Conservation (phyloP, 1,139 yeast genomes). For the Lodderomyces elongisporus region DNA sequence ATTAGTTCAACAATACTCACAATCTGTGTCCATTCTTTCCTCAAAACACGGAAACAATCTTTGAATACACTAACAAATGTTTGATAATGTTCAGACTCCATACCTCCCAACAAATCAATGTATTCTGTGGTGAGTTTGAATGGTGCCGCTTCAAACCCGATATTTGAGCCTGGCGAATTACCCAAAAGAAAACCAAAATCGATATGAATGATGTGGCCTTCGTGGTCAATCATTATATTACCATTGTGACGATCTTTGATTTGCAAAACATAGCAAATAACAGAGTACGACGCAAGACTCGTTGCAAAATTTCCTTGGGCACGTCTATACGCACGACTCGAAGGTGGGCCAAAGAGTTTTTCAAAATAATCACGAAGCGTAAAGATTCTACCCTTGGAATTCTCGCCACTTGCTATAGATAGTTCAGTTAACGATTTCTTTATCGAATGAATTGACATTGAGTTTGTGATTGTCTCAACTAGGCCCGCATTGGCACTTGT, state of each 20-base stretch:
- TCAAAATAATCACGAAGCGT: slow-evolving; percentile 85
- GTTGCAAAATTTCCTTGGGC: slow-evolving; percentile 79
- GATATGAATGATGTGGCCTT: slow-evolving; percentile 92
- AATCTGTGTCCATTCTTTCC: slow-evolving; percentile 65
- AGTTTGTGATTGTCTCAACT: slow-evolving; percentile 94
- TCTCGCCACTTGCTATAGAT: slow-evolving; percentile 66
- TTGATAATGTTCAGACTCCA: slow-evolving; percentile 51
- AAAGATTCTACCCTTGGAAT: slow-evolving; percentile 62
- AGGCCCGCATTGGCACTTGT: slow-evolving; percentile 89
- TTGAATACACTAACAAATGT: slow-evolving; percentile 73
- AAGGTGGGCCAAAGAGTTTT: slow-evolving; percentile 48
- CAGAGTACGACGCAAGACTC: slow-evolving; percentile 84
- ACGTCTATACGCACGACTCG: slow-evolving; percentile 71
- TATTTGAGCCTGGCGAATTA: slow-evolving; percentile 84
- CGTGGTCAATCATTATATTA: slow-evolving; percentile 87
- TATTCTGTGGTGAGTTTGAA: slow-evolving; percentile 87
- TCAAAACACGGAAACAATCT: slow-evolving; percentile 51
- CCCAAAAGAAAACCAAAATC: slow-evolving; percentile 92
- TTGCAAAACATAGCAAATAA: slow-evolving; percentile 82
- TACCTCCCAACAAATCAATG: slow-evolving; percentile 87
- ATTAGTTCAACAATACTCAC: slow-evolving; percentile 82
- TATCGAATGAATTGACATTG: slow-evolving; percentile 87
- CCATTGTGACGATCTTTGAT: slow-evolving; percentile 96
- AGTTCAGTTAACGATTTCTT: slow-evolving; percentile 87
- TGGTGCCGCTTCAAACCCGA: slow-evolving; percentile 96